Evolutionary conservation across 495 filamentous ascomycete species (phyloP).

Genomic region (Penicillium desertorum): DNA sequence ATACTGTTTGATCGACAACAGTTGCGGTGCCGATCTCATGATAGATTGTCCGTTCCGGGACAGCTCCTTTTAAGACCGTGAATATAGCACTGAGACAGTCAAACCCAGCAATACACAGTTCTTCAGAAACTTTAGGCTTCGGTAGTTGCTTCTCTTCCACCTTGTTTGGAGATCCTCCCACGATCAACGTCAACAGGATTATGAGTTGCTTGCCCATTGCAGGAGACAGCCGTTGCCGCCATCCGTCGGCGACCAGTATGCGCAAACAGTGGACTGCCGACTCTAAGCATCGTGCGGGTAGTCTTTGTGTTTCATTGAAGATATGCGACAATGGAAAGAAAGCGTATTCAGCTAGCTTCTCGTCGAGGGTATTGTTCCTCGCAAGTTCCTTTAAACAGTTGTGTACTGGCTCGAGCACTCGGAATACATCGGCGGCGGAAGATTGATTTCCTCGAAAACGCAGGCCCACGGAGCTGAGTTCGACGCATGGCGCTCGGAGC

Average conservation of each 20-base stretch:
- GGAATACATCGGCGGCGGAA: slow-evolving; percentile 53
- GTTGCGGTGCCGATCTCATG: slow-evolving; percentile 56
- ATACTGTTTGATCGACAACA: slow-evolving; percentile 80
- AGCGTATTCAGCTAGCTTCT: slow-evolving; percentile 85
- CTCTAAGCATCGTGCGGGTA: slow-evolving; percentile 74
- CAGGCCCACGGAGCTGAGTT: slow-evolving; percentile 69
- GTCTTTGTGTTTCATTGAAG: slow-evolving; percentile 69
- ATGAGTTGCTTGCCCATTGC: slow-evolving; percentile 80
- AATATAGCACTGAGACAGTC: slow-evolving; percentile 57
- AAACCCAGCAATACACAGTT: slow-evolving; percentile 63
- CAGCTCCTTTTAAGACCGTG: slow-evolving; percentile 37
- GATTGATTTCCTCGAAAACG: slow-evolving; percentile 54
- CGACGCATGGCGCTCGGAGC: slow-evolving; percentile 77
- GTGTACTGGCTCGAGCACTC: slow-evolving; percentile 55
- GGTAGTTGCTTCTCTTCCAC: slow-evolving; percentile 31
- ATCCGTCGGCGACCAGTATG: slow-evolving; percentile 72
- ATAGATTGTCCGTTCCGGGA: slow-evolving; percentile 58
- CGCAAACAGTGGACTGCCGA: slow-evolving; percentile 68
- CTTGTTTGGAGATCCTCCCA: slow-evolving; percentile 65
- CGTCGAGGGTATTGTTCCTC: slow-evolving; percentile 59
- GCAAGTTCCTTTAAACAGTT: slow-evolving; percentile 53
- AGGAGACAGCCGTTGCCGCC: slow-evolving; percentile 63
- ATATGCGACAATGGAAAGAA: slow-evolving; percentile 92
- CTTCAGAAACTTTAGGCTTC: slow-evolving; percentile 57
- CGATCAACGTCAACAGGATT: slow-evolving; percentile 76